Evolutionary conservation across 352 stramenopile genomes (phyloP).

Genomic region (Phytophthora cactorum): DNA sequence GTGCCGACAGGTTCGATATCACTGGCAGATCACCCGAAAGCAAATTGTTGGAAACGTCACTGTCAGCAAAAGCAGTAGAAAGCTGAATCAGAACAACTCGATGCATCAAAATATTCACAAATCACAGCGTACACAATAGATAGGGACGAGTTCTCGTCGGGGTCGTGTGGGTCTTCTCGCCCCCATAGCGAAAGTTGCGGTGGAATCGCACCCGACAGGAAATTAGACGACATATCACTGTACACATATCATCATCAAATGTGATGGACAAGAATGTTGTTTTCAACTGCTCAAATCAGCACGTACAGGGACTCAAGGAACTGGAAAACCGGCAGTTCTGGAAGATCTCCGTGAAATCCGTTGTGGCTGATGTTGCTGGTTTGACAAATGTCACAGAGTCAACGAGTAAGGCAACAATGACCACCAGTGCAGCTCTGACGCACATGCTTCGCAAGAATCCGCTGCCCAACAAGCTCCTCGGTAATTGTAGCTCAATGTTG

Average conservation of each 20-base stretch:
- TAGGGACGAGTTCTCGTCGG: conserved; percentile 52
- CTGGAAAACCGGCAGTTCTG: conserved; percentile 38
- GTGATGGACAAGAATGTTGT: background rate
- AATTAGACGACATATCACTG: conserved; percentile 68
- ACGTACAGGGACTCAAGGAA: conserved; percentile 51
- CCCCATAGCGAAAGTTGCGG: conserved; percentile 46
- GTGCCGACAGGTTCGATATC: conserved; percentile 51
- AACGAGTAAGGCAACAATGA: background rate
- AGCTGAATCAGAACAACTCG: background rate
- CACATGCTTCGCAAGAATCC: conserved; percentile 62
- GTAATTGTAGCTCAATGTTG: conserved; percentile 40
- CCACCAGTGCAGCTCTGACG: conserved; percentile 1
- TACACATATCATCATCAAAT: background rate
- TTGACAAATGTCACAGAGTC: background rate
- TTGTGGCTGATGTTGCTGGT: conserved; percentile 64
- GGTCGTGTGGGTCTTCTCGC: conserved; percentile 55
- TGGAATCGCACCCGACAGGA: conserved; percentile 49
- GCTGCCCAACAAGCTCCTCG: conserved; percentile 47
- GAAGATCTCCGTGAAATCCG: conserved; percentile 45
- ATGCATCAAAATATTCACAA: background rate
- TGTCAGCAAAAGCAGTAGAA: conserved; percentile 17
- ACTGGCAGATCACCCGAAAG: conserved; percentile 47
- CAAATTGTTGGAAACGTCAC: conserved; percentile 57
- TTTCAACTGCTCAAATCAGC: background rate
- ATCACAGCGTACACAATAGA: conserved; percentile 45